A percentile compares a stretch with the other conserved stretches of the same genome.
These are phyloP conservation scores for Fusarium nelsonii DNA, from an alignment of 2,329 filamentous ascomycete genomes.

Conservation along the genomic window DNA sequence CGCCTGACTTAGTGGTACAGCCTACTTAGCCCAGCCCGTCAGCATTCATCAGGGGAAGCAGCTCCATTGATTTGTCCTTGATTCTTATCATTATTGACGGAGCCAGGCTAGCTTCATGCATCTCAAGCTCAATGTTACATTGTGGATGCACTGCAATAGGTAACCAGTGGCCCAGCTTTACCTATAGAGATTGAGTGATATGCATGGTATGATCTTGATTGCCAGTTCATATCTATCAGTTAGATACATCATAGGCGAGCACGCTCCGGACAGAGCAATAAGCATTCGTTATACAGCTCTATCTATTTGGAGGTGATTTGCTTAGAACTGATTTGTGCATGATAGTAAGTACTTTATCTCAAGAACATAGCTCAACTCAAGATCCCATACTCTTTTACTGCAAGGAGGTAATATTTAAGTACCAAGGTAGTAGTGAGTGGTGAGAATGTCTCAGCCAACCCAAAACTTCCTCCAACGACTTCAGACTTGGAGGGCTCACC, in stretches of 20 bases:
- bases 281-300: no score
- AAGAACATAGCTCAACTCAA: no score
- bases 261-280: background rate
- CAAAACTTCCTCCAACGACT: slow-evolving; percentile 7
- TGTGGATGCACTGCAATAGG: slow-evolving; percentile 2
- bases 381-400: background rate
- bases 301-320: no score
- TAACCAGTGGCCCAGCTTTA: background rate
- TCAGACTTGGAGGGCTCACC: background rate
- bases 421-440: background rate
- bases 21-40: background rate
- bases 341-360: no score
- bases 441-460: slow-evolving; percentile 18
- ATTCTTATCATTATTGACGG: background rate
- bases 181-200: background rate
- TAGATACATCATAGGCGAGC: background rate
- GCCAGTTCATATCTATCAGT: background rate
- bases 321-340: no score
- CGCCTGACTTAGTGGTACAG: slow-evolving; percentile 6
- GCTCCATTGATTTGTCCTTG: slow-evolving; percentile 10
- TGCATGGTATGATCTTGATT: slow-evolving; percentile 9
- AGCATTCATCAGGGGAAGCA: slow-evolving; percentile 1
- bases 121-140: slow-evolving; percentile 22
- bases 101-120: slow-evolving; percentile 19
- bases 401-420: background rate